Percentiles rank a stretch among this genome's conserved stretches.
Conservation (phyloP, 139 green algal species). For the Parachlorella kessleri region DNA sequence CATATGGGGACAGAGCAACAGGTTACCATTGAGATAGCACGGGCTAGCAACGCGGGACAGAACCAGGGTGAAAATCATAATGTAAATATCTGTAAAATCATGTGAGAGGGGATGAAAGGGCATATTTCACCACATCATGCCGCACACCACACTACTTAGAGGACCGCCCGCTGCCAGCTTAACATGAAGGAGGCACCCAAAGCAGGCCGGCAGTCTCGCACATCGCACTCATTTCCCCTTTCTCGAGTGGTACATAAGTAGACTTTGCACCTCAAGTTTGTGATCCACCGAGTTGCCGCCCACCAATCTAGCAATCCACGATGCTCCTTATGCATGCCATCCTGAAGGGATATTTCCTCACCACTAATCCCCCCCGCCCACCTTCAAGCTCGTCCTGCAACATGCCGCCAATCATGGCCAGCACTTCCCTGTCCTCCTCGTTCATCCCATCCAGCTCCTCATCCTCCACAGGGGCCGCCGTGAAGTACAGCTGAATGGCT, state of each 20-base stretch:
- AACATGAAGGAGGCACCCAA: too few relatives aligned
- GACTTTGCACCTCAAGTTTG: too few relatives aligned
- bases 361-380: not conserved
- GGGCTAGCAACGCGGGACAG: not conserved
- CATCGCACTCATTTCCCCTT: too few relatives aligned
- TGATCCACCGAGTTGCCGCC: too few relatives aligned
- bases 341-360: too few relatives aligned
- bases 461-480: not conserved
- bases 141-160: not conserved
- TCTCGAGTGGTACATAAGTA: too few relatives aligned
- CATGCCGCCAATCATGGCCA: not conserved
- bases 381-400: slow-evolving; percentile 17
- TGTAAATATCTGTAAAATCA: not conserved
- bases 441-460: slow-evolving; percentile 1
- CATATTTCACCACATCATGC: too few relatives aligned
- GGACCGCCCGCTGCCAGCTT: too few relatives aligned
- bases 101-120: not conserved
- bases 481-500: slow-evolving; percentile 34
- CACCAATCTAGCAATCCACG: too few relatives aligned
- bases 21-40: not conserved
- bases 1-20: not conserved
- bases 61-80: not conserved
- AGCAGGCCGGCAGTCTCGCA: too few relatives aligned
- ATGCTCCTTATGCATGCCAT: too few relatives aligned
- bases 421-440: slow-evolving; percentile 6